Evolutionary conservation across 2,329 filamentous ascomycete genomes (phyloP).

Genomic region (Neobulgaria alba): DNA sequence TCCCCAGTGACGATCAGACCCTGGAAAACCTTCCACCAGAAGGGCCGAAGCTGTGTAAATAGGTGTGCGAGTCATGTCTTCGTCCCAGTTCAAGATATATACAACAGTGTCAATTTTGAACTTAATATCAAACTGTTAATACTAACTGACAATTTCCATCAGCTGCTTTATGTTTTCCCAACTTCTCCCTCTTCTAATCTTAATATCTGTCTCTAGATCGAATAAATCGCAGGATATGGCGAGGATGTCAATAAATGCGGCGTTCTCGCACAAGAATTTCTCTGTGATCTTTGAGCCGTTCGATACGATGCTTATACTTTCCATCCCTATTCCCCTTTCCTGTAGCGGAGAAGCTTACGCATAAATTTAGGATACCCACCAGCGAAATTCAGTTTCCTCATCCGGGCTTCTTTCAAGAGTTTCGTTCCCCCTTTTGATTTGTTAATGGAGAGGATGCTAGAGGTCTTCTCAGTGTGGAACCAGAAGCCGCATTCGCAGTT

Average conservation of each 20-base stretch:
- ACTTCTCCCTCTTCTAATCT: conserved; percentile 42
- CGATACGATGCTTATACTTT: conserved; percentile 44
- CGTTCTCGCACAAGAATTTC: conserved; percentile 35
- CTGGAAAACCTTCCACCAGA: conserved; percentile 49
- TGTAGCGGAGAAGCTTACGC: conserved; percentile 36
- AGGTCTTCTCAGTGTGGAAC: conserved; percentile 46
- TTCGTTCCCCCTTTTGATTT: conserved; percentile 37
- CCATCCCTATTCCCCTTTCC: conserved; percentile 38
- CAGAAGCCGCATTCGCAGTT: conserved; percentile 45
- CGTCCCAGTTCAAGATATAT: conserved; percentile 38
- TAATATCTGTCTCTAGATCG: conserved; percentile 38
- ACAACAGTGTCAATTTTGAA: conserved; percentile 53
- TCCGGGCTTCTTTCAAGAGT: conserved; percentile 40
- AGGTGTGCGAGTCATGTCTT: conserved; percentile 38
- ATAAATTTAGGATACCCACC: conserved; percentile 40
- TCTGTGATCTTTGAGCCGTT: conserved; percentile 42
- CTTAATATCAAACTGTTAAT: conserved; percentile 37
- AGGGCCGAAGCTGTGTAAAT: conserved; percentile 36
- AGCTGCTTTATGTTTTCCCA: conserved; percentile 37
- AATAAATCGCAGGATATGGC: conserved; percentile 50
- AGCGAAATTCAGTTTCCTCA: conserved; percentile 48
- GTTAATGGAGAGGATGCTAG: conserved; percentile 33
- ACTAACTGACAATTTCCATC: conserved; percentile 37
- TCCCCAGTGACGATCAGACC: conserved; percentile 43
- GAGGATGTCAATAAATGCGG: conserved; percentile 41